Evolutionary conservation across 345 rosid species (phyloP).

Genomic region (Eucalyptus victrix): DNA sequence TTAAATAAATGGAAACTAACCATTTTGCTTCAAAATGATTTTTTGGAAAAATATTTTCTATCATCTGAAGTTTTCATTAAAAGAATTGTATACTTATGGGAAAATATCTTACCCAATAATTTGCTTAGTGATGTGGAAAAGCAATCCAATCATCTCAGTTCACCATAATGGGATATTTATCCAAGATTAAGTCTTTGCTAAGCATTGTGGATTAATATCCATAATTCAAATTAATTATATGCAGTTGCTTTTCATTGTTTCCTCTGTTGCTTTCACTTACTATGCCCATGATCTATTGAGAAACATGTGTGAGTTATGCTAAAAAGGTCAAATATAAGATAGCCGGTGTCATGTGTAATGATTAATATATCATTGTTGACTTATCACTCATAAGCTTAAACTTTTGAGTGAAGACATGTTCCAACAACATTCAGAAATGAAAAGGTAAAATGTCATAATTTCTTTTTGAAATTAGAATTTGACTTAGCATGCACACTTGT

Average conservation of each 20-base stretch:
- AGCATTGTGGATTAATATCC: neutral
- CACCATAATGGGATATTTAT: neutral
- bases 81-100: too few species aligned
- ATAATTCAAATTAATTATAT: too few species aligned
- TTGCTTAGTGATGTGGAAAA: neutral
- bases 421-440: accelerated
- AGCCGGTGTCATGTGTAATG: neutral
- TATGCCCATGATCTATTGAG: neutral
- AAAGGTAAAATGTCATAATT: neutral
- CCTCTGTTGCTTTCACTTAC: neutral
- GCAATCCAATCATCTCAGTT: neutral
- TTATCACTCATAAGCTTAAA: too few species aligned
- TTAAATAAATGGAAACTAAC: too few species aligned
- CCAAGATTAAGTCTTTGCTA: neutral
- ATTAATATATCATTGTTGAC: neutral
- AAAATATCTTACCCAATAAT: too few species aligned
- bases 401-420: accelerated
- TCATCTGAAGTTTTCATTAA: neutral
- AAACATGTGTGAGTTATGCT: neutral
- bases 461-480: neutral
- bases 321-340: too few species aligned
- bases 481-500: neutral
- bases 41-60: neutral
- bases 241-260: neutral
- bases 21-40: too few species aligned